A percentile compares a stretch with the other conserved stretches of the same genome.
Conservation (phyloP, 495 filamentous ascomycete genomes). For the Tuber indicum region DNA sequence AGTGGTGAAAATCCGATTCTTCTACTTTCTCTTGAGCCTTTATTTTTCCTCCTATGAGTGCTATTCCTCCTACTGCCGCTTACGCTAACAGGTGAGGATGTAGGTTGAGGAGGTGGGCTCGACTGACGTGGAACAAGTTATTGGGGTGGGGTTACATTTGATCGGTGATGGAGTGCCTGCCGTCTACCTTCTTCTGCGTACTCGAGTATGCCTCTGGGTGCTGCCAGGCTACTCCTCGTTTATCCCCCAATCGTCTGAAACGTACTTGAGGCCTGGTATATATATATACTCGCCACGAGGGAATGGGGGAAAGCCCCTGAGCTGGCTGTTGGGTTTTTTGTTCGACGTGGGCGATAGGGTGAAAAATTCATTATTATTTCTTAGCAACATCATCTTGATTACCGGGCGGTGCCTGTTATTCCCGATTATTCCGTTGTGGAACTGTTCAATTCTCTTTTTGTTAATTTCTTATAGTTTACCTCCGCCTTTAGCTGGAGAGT, state of each 20-base stretch:
- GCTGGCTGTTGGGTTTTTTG: background rate
- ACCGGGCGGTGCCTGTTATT: constrained; percentile 1
- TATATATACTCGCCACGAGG: constrained; percentile 2
- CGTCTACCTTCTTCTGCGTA: background rate
- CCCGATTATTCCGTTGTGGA: background rate
- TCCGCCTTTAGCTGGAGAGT: background rate
- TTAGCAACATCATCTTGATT: background rate
- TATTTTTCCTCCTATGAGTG: constrained; percentile 3
- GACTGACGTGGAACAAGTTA: constrained; percentile 3
- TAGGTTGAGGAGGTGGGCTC: background rate
- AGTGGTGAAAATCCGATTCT: constrained; percentile 4
- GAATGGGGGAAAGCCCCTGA: constrained; percentile 1
- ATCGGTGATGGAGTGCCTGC: background rate
- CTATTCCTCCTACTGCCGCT: background rate
- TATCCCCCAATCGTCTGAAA: constrained; percentile 1
- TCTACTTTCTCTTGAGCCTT: background rate
- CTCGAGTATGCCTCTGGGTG: background rate
- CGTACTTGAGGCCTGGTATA: background rate
- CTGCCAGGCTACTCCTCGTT: background rate
- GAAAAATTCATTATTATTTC: background rate
- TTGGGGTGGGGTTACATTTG: constrained; percentile 3
- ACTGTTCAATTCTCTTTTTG: background rate
- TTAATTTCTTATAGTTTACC: background rate
- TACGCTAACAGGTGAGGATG: background rate
- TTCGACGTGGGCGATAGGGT: background rate